Conservation (phyloP, 169 alveolate species). For the Plasmodium gonderi region DNA sequence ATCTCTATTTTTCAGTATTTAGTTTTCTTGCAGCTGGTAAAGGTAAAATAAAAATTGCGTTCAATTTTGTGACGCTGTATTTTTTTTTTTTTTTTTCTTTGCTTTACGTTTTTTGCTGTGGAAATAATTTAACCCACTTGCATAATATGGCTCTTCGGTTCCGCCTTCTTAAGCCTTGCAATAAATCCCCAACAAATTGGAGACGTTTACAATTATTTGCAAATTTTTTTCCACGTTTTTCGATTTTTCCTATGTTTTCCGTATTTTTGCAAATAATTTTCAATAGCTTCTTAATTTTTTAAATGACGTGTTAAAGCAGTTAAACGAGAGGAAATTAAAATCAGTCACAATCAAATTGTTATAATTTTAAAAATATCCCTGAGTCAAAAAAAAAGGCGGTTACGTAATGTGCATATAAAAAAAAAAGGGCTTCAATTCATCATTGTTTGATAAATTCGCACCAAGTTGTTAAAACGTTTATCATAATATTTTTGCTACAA, state of each 20-base stretch:
- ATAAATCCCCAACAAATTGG: not conserved
- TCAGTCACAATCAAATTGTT: not conserved
- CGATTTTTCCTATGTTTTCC: not conserved
- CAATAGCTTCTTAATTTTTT: not conserved
- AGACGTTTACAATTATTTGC: not conserved
- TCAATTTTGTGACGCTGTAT: not conserved
- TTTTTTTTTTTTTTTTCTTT: no score
- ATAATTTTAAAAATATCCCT: not conserved
- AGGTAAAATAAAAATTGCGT: no score
- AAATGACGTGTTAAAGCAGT: not conserved
- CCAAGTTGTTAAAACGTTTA: not conserved
- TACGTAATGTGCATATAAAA: not conserved
- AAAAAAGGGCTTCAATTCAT: not conserved
- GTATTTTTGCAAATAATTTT: not conserved
- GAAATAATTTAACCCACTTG: not conserved
- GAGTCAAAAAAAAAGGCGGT: not conserved
- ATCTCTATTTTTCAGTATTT: not conserved
- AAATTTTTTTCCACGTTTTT: not conserved
- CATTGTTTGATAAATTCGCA: not conserved
- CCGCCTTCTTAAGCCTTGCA: no score
- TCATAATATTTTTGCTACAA: not conserved
- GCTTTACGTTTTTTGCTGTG: no score
- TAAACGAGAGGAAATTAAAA: not conserved
- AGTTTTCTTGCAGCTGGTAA: not conserved
- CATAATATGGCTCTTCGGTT: not conserved